These are phyloP conservation scores for Kwoniella dejecticola DNA, from an alignment of 768 basidiomycete species.

Conservation along the genomic window DNA sequence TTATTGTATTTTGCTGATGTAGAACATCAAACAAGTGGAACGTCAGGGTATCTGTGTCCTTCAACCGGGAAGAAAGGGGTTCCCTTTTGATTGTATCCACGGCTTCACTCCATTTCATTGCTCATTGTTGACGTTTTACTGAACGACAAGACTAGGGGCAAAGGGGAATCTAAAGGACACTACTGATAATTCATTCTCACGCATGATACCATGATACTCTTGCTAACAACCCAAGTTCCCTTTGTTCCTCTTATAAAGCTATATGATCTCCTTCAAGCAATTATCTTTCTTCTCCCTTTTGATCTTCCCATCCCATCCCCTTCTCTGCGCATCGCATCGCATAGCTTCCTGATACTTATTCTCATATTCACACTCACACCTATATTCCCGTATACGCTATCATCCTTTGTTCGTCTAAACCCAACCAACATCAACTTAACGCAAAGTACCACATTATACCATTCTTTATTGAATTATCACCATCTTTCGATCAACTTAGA, in stretches of 20 bases:
- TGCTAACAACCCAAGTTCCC: background rate
- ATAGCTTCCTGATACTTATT: too few species aligned
- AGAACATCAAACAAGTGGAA: too few species aligned
- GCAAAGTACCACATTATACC: background rate
- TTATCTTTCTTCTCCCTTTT: background rate
- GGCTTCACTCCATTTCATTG: background rate
- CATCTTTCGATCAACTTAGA: too few species aligned
- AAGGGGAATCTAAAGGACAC: background rate
- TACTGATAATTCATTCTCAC: background rate
- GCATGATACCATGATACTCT: background rate
- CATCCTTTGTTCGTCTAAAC: too few species aligned
- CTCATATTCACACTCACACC: too few species aligned
- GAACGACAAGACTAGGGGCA: background rate
- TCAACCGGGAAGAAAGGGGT: background rate
- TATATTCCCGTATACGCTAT: background rate
- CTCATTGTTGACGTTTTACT: background rate
- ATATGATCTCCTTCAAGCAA: background rate
- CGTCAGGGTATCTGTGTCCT: background rate
- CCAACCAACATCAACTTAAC: too few species aligned
- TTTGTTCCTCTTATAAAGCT: conserved; percentile 8
- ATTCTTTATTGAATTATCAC: background rate
- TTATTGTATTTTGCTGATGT: too few species aligned
- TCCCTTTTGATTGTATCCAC: background rate
- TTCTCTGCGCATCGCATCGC: too few species aligned
- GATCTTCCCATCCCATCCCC: background rate